These are phyloP conservation scores for Xylaria polymorpha DNA, from an alignment of 2,329 filamentous ascomycete species.

Conservation along the genomic window DNA sequence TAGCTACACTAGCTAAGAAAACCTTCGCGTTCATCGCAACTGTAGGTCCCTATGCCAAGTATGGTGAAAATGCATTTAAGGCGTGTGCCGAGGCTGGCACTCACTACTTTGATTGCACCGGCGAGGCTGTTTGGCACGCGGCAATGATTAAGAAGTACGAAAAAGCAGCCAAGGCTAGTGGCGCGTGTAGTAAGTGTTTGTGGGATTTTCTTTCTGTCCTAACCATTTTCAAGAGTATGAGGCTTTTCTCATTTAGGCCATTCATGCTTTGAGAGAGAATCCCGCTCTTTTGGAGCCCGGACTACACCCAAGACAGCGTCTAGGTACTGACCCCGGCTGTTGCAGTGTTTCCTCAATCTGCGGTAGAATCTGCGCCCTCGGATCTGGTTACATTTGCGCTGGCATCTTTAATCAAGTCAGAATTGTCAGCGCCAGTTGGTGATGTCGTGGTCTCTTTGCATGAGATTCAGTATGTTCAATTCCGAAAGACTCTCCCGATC, in stretches of 20 bases:
- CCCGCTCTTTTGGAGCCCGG: too few relatives aligned
- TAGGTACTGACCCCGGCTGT: neutral
- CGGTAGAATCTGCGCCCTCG: conserved; percentile 70
- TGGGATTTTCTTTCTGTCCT: neutral
- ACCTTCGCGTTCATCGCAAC: conserved; percentile 67
- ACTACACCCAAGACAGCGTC: too few relatives aligned
- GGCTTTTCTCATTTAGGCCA: neutral
- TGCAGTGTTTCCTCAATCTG: conserved; percentile 68
- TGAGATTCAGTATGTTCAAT: conserved; percentile 53
- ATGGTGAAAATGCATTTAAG: conserved; percentile 69
- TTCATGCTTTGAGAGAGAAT: neutral
- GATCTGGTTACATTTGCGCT: conserved; percentile 69
- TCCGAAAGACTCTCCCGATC: neutral
- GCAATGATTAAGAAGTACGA: conserved; percentile 72
- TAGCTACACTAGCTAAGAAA: conserved; percentile 65
- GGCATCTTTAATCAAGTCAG: conserved; percentile 61
- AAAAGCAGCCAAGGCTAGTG: conserved; percentile 61
- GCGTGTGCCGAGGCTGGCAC: conserved; percentile 72
- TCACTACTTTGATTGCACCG: conserved; percentile 73
- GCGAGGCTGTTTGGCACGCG: conserved; percentile 68
- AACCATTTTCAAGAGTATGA: neutral
- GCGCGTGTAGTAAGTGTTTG: conserved; percentile 56
- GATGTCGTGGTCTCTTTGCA: conserved; percentile 65
- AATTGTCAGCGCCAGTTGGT: conserved; percentile 61
- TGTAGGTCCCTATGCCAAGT: conserved; percentile 68